phyloP scores from a whole-genome alignment of 352 stramenopile species.

The Phytophthora citrophthora region DNA sequence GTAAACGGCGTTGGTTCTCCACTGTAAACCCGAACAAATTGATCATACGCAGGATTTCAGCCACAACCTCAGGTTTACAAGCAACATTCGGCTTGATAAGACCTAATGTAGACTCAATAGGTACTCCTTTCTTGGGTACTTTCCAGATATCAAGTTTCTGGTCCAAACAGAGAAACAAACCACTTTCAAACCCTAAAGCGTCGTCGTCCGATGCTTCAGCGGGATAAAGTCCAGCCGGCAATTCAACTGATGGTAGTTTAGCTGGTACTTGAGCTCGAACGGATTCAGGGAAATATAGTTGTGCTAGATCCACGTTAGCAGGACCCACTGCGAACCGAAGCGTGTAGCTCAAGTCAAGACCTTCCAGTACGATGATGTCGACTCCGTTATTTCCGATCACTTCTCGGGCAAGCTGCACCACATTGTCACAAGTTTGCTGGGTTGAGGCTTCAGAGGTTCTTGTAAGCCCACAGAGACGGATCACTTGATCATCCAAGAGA shows the following conservation, averaged over 20 bases:
- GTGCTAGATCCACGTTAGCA: constrained; percentile 34
- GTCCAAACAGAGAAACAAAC: constrained; percentile 48
- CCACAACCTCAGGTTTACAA: constrained; percentile 29
- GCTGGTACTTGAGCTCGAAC: constrained; percentile 42
- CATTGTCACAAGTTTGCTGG: constrained; percentile 12
- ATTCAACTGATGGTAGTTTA: constrained; percentile 24
- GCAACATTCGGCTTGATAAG: constrained; percentile 74
- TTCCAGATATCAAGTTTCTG: constrained; percentile 12
- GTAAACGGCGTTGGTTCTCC: constrained; percentile 42
- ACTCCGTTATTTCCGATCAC: constrained; percentile 18
- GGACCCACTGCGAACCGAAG: constrained; percentile 51
- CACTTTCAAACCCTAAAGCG: constrained; percentile 47
- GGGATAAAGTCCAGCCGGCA: constrained; percentile 22
- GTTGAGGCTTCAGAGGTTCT: constrained; percentile 1
- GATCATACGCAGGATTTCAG: constrained; percentile 47
- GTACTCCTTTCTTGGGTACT: constrained; percentile 8
- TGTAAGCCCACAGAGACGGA: constrained; percentile 30
- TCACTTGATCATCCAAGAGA: constrained; percentile 15
- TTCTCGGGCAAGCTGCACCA: constrained; percentile 19
- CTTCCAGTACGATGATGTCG: constrained; percentile 49
- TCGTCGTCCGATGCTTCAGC: constrained; percentile 27
- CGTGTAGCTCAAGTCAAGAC: constrained; percentile 43
- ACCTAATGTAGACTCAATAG: constrained; percentile 50
- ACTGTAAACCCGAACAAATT: constrained; percentile 58
- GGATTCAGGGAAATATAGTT: constrained; percentile 56